Evolutionary conservation across 1,284 basidiomycete species (phyloP).

Genomic region (Tetrapyrgos nigripes): DNA sequence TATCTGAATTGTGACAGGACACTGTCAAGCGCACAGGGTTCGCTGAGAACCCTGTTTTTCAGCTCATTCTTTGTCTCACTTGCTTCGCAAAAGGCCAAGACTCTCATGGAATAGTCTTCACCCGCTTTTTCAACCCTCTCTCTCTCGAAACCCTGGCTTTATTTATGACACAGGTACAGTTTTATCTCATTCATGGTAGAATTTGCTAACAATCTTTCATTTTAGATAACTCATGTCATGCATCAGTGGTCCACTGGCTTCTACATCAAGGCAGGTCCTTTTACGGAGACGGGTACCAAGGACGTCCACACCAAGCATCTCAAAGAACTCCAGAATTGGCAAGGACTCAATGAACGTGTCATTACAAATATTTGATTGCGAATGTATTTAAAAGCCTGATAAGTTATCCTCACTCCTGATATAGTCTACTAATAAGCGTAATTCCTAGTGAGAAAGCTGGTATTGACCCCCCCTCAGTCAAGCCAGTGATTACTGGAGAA

Average conservation of each 20-base stretch:
- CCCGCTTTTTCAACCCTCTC: constrained; percentile 4
- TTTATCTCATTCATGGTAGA: too few species aligned
- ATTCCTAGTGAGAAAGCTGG: not conserved
- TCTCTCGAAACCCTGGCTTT: constrained; percentile 6
- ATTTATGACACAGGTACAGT: constrained; percentile 3
- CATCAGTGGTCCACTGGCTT: constrained; percentile 5
- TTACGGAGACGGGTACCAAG: not conserved
- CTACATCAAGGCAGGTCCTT: not conserved
- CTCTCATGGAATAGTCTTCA: constrained; percentile 6
- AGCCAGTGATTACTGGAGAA: not conserved
- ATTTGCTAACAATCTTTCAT: too few species aligned
- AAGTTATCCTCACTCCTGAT: not conserved
- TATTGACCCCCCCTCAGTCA: not conserved
- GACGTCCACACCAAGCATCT: not conserved
- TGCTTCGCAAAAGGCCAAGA: constrained; percentile 3
- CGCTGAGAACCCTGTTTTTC: constrained; percentile 7
- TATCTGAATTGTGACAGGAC: not conserved
- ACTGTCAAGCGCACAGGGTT: not conserved
- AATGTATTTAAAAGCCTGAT: constrained; percentile 4
- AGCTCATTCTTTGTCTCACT: not conserved
- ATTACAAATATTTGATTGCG: not conserved
- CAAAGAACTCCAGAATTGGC: constrained; percentile 4
- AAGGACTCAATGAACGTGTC: not conserved
- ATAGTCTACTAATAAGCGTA: too few species aligned
- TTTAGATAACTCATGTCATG: constrained; percentile 1